A percentile compares a stretch with the other conserved stretches of the same genome.
Evolutionary conservation across 345 rosid species (phyloP).

Genomic region (Gossypium sturtianum): DNA sequence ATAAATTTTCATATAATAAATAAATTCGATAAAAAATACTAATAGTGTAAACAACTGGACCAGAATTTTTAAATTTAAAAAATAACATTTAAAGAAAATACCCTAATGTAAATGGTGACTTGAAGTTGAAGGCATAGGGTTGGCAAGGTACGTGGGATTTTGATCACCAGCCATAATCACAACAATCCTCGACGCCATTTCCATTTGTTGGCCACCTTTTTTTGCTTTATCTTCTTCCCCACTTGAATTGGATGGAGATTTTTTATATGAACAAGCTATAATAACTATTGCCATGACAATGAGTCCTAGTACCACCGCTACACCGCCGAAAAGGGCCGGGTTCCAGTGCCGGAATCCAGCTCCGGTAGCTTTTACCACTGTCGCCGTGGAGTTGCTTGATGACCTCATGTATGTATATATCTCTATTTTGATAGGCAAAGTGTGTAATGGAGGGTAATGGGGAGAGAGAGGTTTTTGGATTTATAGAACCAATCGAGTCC

Average conservation of each 20-base stretch:
- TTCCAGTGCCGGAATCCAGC: slow-evolving; percentile 22
- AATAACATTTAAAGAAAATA: no score
- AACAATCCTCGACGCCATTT: slow-evolving; percentile 59
- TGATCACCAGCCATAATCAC: slow-evolving; percentile 68
- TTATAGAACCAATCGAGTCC: slow-evolving; percentile 18
- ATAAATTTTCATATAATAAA: no score
- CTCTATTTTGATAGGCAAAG: background rate
- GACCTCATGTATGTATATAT: slow-evolving; percentile 26
- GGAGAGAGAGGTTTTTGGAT: background rate
- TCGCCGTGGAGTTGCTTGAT: slow-evolving; percentile 20
- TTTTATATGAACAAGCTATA: slow-evolving; percentile 42
- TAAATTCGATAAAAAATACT: no score
- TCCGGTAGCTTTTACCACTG: background rate
- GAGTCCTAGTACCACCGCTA: slow-evolving; percentile 43
- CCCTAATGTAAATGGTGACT: no score
- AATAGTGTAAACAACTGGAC: no score
- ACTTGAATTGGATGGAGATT: slow-evolving; percentile 5
- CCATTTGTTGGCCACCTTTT: slow-evolving; percentile 20
- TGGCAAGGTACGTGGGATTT: slow-evolving; percentile 55
- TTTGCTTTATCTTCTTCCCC: slow-evolving; percentile 2
- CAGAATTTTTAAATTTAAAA: no score
- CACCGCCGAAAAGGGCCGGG: slow-evolving; percentile 42
- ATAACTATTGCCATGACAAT: slow-evolving; percentile 34
- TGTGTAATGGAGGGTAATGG: background rate
- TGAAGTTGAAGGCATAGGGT: slow-evolving; percentile 22